Evolutionary conservation across 1,284 basidiomycete species (phyloP).

Genomic region (Malassezia japonica): DNA sequence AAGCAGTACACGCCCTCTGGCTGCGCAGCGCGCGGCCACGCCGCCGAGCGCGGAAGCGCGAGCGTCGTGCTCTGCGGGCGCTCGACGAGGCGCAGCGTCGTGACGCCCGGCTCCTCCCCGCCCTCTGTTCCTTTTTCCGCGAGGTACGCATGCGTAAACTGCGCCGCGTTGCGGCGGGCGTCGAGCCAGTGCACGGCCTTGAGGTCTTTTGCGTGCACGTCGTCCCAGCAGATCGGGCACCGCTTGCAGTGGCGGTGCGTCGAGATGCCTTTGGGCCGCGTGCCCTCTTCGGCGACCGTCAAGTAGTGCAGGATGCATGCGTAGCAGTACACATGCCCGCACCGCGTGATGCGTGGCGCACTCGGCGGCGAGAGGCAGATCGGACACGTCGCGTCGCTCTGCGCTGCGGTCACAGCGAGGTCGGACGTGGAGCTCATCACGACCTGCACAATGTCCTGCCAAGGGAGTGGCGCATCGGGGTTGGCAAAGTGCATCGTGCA

Average conservation of each 20-base stretch:
- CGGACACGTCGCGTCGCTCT: constrained; percentile 57
- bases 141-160: constrained; percentile 20
- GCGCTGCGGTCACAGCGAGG: constrained; percentile 19
- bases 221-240: constrained; percentile 94
- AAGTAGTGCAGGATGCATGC: constrained; percentile 63
- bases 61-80: constrained; percentile 88
- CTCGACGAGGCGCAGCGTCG: constrained; percentile 74
- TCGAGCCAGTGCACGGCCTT: constrained; percentile 67
- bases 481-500: constrained; percentile 42
- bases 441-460: constrained; percentile 83
- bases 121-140: constrained; percentile 18
- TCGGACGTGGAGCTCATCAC: constrained; percentile 66
- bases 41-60: constrained; percentile 79
- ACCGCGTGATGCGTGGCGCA: constrained; percentile 91
- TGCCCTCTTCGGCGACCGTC: constrained; percentile 21
- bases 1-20: constrained; percentile 8
- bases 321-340: constrained; percentile 67
- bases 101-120: constrained; percentile 52
- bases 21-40: constrained; percentile 60
- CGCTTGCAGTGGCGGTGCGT: constrained; percentile 22
- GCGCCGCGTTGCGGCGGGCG: constrained; percentile 27
- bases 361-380: constrained; percentile 86
- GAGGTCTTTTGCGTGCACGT: constrained; percentile 77
- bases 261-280: constrained; percentile 5
- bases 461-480: constrained; percentile 41